phyloP scores from a whole-genome alignment of 179 eudicot species.

The Silene coronaria region DNA sequence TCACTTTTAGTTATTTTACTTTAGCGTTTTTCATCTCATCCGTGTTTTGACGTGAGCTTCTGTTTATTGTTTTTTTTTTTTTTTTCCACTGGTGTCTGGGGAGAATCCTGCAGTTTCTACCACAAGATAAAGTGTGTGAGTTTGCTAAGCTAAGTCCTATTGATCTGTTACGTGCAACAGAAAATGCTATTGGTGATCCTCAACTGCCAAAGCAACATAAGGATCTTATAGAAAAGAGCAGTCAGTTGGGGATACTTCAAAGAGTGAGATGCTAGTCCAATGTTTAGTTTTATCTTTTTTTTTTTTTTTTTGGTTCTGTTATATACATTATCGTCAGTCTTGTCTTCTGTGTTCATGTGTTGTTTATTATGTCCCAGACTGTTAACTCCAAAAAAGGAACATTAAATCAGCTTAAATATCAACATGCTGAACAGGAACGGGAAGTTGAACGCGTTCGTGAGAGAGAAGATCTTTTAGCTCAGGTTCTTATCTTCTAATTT shows the following conservation, averaged over 20 bases:
- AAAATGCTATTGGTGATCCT: conserved; percentile 97
- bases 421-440: conserved; percentile 76
- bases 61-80: conserved; percentile 1
- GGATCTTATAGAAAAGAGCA: conserved; percentile 65
- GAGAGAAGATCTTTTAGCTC: conserved; percentile 70
- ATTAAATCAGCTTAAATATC: conserved; percentile 61
- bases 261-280: conserved; percentile 39
- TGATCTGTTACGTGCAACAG: conserved; percentile 89
- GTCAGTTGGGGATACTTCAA: conserved; percentile 59
- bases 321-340: not conserved
- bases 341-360: not conserved
- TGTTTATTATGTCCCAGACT: conserved; percentile 37
- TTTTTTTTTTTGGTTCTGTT: not conserved
- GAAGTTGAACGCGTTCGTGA: conserved; percentile 96
- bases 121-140: conserved; percentile 98
- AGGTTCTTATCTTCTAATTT: conserved; percentile 39
- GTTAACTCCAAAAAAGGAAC: conserved; percentile 54
- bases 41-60: not conserved
- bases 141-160: conserved; percentile 94
- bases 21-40: not conserved
- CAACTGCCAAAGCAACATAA: conserved; percentile 78
- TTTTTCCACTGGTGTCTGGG: not conserved
- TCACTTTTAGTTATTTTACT: not conserved
- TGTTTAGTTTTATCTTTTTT: conserved; percentile 3
- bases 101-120: conserved; percentile 55